Evolutionary conservation across 352 stramenopile genomes (phyloP), one percentile per base, ranked within the genome.

Genomic region (Phytophthora pisi): DNA sequence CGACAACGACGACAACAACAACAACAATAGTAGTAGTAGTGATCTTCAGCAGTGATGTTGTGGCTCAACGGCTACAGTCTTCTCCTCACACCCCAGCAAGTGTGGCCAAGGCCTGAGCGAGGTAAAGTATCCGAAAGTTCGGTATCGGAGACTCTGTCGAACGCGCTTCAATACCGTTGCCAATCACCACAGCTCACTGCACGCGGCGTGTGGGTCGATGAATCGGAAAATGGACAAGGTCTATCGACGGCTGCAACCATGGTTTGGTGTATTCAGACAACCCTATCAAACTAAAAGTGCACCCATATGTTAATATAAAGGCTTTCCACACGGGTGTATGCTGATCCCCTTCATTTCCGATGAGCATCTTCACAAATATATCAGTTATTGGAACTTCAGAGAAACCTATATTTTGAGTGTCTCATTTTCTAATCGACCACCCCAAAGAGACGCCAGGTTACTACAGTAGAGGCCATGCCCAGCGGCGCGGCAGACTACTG

Each of bases 91-190:
- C 20, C 20, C 20, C 20, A 20, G 30, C 30, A 10, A 9, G 86
- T 7, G 70, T 97, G 31, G 90, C 63, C 71, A 72, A 51, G 83
- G 88, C 5, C 74, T 99, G 40, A 98, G 99, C 79, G 85, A 93
- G 53, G 70, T 95, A 16, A 98, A 98, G 75, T 99, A 93, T 75
- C 98, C 98, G 61, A 20, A 20, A 20, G 75, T 99, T 26, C 96
- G 96, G 97, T 13, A 75, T 99, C 23, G 96, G 97, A 30, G 95
- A 98, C 81, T 99, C 97, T 72, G 94, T 93, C 13, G 96, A 98
- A 74, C 82, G 92, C 43, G 96, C 76, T 98, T 81, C 68, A 90
- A 88, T 77, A 88, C 81, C 1, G 77, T 86, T 20, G 20, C 20
- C 20, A 20, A 20, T 20, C 20, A 20, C 20, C 20, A 20, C 20